A percentile compares a stretch with the other conserved stretches of the same genome.
phyloP scores from a whole-genome alignment of 441 rosid species.

The Flueggea neowawraea region DNA sequence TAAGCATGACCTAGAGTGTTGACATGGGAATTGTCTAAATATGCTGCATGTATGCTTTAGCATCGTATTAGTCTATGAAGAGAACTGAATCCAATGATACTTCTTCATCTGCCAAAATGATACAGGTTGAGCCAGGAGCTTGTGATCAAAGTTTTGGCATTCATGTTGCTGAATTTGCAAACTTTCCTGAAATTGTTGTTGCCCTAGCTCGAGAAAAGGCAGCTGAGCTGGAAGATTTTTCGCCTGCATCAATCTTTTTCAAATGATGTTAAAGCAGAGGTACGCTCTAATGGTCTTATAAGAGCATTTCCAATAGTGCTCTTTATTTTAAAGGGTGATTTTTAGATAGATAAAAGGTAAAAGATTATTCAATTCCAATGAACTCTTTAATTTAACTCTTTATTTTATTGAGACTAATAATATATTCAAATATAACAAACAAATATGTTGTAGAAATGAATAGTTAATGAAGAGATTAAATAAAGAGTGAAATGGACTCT shows the following conservation, averaged over 20 bases:
- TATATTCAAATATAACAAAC: too few relatives aligned
- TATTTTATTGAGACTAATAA: too few relatives aligned
- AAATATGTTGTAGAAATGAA: too few relatives aligned
- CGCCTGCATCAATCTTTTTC: conserved; percentile 49
- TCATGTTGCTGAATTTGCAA: conserved; percentile 98
- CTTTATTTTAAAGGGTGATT: too few relatives aligned
- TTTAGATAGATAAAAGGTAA: too few relatives aligned
- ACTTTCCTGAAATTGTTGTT: conserved; percentile 94
- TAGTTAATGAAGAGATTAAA: too few relatives aligned
- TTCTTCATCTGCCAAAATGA: conserved; percentile 7
- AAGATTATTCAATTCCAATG: too few relatives aligned
- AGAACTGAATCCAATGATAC: conserved; percentile 9
- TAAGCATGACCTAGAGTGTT: too few relatives aligned
- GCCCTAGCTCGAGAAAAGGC: conserved; percentile 97
- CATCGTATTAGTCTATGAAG: background rate
- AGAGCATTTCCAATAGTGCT: too few relatives aligned
- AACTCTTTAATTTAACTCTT: too few relatives aligned
- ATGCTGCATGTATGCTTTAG: background rate
- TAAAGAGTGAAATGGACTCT: too few relatives aligned
- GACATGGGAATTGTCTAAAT: background rate
- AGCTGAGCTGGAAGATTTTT: conserved; percentile 95
- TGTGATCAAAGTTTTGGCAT: conserved; percentile 99
- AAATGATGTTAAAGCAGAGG: conserved; percentile 45
- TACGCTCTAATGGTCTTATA: conserved; percentile 9
- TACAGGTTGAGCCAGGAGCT: conserved; percentile 91